Conservation (phyloP, 768 basidiomycete genomes). For the Phanerochaete carnosa region DNA sequence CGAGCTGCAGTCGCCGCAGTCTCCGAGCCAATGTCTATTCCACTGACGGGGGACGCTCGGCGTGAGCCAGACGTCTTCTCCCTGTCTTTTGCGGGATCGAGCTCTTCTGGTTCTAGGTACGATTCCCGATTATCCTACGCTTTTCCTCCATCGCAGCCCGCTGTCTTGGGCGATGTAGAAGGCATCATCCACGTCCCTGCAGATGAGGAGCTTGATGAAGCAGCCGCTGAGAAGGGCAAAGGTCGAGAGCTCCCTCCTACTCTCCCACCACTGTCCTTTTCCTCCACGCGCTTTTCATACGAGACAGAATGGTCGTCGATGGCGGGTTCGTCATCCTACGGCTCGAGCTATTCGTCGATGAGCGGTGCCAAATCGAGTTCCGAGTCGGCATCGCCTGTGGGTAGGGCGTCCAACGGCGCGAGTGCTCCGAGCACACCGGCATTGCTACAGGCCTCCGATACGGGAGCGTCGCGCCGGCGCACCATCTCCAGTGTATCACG, state of each 20-base stretch:
- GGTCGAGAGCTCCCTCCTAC: conserved; percentile 50
- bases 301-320: conserved; percentile 22
- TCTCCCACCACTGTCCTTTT: conserved; percentile 65
- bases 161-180: conserved; percentile 1
- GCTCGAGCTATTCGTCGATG: conserved; percentile 19
- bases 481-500: conserved; percentile 56
- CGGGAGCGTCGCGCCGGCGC: conserved; percentile 37
- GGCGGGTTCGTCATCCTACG: conserved; percentile 28
- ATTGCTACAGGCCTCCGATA: not conserved
- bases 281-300: conserved; percentile 49
- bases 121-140: not conserved
- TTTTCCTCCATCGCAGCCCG: conserved; percentile 8
- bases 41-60: conserved; percentile 26
- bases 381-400: conserved; percentile 9
- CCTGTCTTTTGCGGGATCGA: conserved; percentile 29
- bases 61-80: conserved; percentile 36
- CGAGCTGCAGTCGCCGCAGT: conserved; percentile 30
- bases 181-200: not conserved
- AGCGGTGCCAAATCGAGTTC: conserved; percentile 11
- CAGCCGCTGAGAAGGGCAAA: conserved; percentile 47
- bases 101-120: conserved; percentile 22
- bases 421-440: conserved; percentile 12
- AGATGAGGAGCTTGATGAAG: conserved; percentile 7
- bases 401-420: not conserved
- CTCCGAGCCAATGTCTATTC: conserved; percentile 50